Base-by-base conservation (phyloP, 1,139 yeast species). In the Candida tropicalis region DNA sequence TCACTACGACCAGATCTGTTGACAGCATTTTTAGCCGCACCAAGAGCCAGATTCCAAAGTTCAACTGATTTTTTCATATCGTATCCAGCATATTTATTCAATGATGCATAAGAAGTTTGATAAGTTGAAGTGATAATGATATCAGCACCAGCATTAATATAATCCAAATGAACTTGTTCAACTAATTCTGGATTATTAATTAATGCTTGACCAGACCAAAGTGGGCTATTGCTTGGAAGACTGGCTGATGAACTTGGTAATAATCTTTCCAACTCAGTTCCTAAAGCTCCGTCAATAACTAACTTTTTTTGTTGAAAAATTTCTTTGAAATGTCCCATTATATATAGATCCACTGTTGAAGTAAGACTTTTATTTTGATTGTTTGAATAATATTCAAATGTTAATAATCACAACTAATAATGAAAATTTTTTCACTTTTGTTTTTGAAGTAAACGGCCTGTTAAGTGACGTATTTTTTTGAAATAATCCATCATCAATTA, bases 201-300 rank as follows among this genome's bases (percentile, higher is more conserved):
- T 11, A 83, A 66, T 0, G 79, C 76, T 44, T 70, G 60, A 1
- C 85, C 84, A 1, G 87, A 79, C 93, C 91, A 85, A 13, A 84
- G 64, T 4, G 73, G 70, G 38, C 77, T 43, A 22, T 44, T 27
- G 39, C 52, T 49, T 8, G 57, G 57, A 20, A 54, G 52, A 22
- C 44, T 42, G 3, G 44, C 42, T 18, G 49, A 37, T 27, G 51
- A 40, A 23, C 38, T 27, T 5, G 48, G 51, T 8, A 52, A 44
- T 2, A 48, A 15, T 15, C 52, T 48, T 41, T 63, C 68, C 15
- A 66, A 47, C 40, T 60, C 62, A 1, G 68, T 64, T 1, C 70
- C 70, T 22, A 66, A 48, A 0, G 67, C 70, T 5, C 70, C 70
- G 45, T 66, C 70, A 11, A 65, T 41, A 6, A 52, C 51, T 35